phyloP scores from a whole-genome alignment of 169 alveolate species.

The Cyclospora cayetanensis region DNA sequence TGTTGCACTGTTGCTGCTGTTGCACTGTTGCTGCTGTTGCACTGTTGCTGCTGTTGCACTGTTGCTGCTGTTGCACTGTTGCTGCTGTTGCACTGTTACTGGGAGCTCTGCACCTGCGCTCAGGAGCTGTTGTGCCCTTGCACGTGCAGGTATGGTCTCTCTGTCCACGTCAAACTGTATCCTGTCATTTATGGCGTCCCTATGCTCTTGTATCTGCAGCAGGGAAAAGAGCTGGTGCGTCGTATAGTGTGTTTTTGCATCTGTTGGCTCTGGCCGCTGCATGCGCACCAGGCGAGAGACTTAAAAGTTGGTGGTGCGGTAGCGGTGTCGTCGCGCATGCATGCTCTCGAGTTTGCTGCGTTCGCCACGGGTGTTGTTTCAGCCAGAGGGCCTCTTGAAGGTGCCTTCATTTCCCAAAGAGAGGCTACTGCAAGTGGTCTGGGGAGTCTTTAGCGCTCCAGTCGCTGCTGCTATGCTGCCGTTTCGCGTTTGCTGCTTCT shows the following conservation, averaged over 20 bases:
- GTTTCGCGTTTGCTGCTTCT: constrained; percentile 57
- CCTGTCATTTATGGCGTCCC: constrained; percentile 97
- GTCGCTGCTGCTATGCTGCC: constrained; percentile 48
- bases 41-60: constrained; percentile 80
- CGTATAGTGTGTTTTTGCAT: neutral
- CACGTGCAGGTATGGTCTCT: constrained; percentile 91
- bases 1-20: neutral
- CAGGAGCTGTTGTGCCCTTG: constrained; percentile 73
- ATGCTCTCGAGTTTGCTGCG: neutral
- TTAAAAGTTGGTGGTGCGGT: no score
- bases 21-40: constrained; percentile 71
- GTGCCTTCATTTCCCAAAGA: neutral
- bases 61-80: neutral
- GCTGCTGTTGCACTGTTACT: neutral
- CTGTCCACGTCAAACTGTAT: constrained; percentile 96
- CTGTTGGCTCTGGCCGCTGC: neutral
- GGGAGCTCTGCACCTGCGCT: neutral
- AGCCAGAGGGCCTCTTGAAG: neutral
- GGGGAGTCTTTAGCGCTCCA: constrained; percentile 43
- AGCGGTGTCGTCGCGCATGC: no score
- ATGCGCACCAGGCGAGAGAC: neutral
- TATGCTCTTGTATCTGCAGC: constrained; percentile 74
- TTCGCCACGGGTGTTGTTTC: neutral
- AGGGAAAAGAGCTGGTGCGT: constrained; percentile 27
- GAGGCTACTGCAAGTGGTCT: neutral